Conservation (phyloP, 805 yeast genomes). For the Osmozyma mogii region DNA sequence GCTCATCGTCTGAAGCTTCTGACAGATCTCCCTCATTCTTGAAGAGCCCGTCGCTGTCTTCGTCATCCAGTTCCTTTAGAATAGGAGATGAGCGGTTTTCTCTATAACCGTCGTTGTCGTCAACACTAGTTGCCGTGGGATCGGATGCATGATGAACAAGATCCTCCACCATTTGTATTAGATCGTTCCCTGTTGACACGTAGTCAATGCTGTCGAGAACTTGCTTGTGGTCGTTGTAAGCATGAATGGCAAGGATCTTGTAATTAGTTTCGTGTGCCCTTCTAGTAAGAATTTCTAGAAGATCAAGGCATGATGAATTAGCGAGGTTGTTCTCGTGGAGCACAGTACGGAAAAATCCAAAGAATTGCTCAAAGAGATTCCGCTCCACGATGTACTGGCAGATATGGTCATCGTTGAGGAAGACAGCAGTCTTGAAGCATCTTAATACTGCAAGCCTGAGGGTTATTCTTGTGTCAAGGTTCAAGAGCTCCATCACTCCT, state of each 20-base stretch:
- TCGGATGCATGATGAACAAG: constrained; percentile 6
- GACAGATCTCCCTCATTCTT: too few species aligned
- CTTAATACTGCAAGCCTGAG: constrained; percentile 62
- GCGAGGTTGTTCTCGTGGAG: constrained; percentile 51
- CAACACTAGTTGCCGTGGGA: constrained; percentile 12
- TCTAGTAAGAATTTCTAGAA: constrained; percentile 40
- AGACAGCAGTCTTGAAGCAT: constrained; percentile 55
- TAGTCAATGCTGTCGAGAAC: constrained; percentile 18
- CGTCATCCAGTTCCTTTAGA: too few species aligned
- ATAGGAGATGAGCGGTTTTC: too few species aligned
- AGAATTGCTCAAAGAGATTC: constrained; percentile 42
- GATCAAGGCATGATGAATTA: constrained; percentile 68
- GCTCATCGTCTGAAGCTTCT: too few species aligned
- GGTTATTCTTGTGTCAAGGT: constrained; percentile 35
- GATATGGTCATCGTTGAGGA: constrained; percentile 56
- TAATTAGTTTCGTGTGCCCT: constrained; percentile 21
- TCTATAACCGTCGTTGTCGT: too few species aligned
- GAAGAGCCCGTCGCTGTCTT: too few species aligned
- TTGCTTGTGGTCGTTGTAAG: constrained; percentile 22
- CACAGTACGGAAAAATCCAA: constrained; percentile 42
- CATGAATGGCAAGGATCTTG: constrained; percentile 21
- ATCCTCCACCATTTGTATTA: constrained; percentile 6
- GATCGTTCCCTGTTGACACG: constrained; percentile 23
- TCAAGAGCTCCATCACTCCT: constrained; percentile 47
- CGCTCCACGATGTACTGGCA: constrained; percentile 48